Evolutionary conservation across 805 yeast species (phyloP).

Genomic region (Saturnispora silvae): DNA sequence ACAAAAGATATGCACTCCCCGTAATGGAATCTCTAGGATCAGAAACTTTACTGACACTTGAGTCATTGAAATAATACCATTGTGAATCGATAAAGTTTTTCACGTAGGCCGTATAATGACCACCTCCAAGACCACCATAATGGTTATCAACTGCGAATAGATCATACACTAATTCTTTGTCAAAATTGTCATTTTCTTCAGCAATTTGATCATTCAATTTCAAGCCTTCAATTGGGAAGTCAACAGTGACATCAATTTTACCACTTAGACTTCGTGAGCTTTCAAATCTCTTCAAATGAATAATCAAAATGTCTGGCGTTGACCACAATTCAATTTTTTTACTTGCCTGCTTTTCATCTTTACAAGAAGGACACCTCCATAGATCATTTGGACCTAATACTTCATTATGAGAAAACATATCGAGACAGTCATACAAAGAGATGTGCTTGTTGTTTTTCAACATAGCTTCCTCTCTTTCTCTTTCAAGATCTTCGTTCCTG

Average conservation of each 20-base stretch:
- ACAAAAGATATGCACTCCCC: conserved; percentile 78
- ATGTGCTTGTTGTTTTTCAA: conserved; percentile 30
- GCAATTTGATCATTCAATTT: conserved; percentile 57
- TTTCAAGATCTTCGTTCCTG: conserved; percentile 45
- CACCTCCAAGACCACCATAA: conserved; percentile 93
- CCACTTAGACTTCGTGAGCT: conserved; percentile 78
- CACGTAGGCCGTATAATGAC: conserved; percentile 89
- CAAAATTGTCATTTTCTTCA: conserved; percentile 22
- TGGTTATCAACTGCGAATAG: conserved; percentile 91
- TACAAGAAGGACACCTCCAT: conserved; percentile 90
- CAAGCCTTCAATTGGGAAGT: conserved; percentile 76
- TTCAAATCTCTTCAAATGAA: conserved; percentile 85
- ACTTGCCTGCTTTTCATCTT: conserved; percentile 82
- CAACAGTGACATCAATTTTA: conserved; percentile 75
- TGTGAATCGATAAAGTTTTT: conserved; percentile 63
- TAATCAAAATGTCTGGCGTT: conserved; percentile 83
- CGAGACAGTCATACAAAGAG: conserved; percentile 64
- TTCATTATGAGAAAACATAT: conserved; percentile 69
- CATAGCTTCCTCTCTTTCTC: conserved; percentile 27
- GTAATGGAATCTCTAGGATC: conserved; percentile 52
- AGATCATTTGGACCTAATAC: conserved; percentile 78
- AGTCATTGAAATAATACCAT: conserved; percentile 91
- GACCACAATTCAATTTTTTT: conserved; percentile 88
- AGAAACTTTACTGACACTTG: conserved; percentile 48
- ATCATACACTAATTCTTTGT: conserved; percentile 52